Evolutionary conservation across 352 stramenopile genomes (phyloP).

Genomic region (Saprolegnia parasitica): DNA sequence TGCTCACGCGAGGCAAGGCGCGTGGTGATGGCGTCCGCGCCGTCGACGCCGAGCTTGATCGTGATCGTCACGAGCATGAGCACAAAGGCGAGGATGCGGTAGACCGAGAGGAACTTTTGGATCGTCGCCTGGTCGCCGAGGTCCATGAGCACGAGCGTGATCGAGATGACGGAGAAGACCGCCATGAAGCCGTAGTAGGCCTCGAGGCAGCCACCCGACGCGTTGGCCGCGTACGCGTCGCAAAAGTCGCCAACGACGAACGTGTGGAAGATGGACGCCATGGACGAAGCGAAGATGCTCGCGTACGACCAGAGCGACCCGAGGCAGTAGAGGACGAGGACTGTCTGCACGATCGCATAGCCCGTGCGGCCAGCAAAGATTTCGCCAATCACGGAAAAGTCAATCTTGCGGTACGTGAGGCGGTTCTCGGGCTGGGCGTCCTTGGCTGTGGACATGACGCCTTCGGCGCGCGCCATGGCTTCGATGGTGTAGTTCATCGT

Average conservation of each 20-base stretch:
- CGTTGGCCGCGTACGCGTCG: constrained; percentile 54
- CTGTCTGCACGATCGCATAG: constrained; percentile 57
- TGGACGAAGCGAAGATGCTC: constrained; percentile 85
- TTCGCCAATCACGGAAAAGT: constrained; percentile 75
- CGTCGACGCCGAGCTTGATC: constrained; percentile 64
- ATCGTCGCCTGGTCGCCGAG: constrained; percentile 75
- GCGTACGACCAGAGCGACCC: constrained; percentile 80
- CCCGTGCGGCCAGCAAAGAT: constrained; percentile 76
- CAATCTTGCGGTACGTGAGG: constrained; percentile 83
- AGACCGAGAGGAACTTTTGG: constrained; percentile 76
- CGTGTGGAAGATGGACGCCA: constrained; percentile 71
- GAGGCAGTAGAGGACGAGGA: constrained; percentile 72
- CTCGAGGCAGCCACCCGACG: constrained; percentile 50
- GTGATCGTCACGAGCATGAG: constrained; percentile 77
- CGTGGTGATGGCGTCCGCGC: constrained; percentile 35
- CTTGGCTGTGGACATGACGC: constrained; percentile 56
- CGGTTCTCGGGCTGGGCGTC: constrained; percentile 43
- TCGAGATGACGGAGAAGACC: constrained; percentile 65
- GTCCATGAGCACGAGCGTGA: constrained; percentile 79
- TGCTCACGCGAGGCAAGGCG: constrained; percentile 49
- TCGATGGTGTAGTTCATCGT: constrained; percentile 89
- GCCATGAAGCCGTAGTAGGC: constrained; percentile 77
- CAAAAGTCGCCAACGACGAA: constrained; percentile 61
- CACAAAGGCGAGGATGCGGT: constrained; percentile 69
- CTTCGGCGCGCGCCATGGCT: constrained; percentile 68